Conservation (phyloP, 1,284 basidiomycete species). For the Melampsora americana region DNA sequence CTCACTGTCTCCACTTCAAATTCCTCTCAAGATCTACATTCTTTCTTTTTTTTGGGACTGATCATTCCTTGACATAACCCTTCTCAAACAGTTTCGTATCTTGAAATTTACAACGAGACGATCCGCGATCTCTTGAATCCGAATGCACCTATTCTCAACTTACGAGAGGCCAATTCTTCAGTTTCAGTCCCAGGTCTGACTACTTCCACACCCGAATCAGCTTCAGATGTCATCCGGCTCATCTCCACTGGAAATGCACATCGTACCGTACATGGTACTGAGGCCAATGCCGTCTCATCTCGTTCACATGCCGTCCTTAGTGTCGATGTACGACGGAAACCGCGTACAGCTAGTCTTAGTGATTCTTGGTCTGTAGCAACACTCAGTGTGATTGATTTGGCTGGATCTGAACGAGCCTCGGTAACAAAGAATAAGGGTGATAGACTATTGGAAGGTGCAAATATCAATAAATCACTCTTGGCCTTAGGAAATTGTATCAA, state of each 20-base stretch:
- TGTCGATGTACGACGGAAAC: conserved; percentile 80
- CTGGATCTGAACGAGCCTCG: conserved; percentile 88
- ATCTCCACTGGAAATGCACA: conserved; percentile 81
- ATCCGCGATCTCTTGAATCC: conserved; percentile 86
- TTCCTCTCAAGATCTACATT: background rate
- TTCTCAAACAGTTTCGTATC: conserved; percentile 70
- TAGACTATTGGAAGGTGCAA: conserved; percentile 92
- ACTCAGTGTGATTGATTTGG: conserved; percentile 91
- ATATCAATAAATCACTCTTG: conserved; percentile 94
- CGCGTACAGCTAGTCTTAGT: conserved; percentile 61
- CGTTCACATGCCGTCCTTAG: conserved; percentile 93
- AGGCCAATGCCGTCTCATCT: conserved; percentile 89
- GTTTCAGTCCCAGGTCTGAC: conserved; percentile 83
- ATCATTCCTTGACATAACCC: background rate
- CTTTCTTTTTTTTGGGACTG: background rate
- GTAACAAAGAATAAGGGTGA: conserved; percentile 95
- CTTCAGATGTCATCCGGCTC: conserved; percentile 87
- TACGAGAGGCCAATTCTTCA: conserved; percentile 77
- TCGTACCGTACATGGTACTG: conserved; percentile 84
- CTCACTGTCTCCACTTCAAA: background rate
- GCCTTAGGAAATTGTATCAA: conserved; percentile 95
- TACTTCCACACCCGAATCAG: conserved; percentile 71
- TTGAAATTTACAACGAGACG: conserved; percentile 97
- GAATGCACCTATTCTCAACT: conserved; percentile 64
- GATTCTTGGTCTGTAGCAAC: conserved; percentile 79